Evolutionary conservation across 2,329 filamentous ascomycete species (phyloP), one percentile per base, ranked within the genome.

Genomic region (Botrytis tulipae): DNA sequence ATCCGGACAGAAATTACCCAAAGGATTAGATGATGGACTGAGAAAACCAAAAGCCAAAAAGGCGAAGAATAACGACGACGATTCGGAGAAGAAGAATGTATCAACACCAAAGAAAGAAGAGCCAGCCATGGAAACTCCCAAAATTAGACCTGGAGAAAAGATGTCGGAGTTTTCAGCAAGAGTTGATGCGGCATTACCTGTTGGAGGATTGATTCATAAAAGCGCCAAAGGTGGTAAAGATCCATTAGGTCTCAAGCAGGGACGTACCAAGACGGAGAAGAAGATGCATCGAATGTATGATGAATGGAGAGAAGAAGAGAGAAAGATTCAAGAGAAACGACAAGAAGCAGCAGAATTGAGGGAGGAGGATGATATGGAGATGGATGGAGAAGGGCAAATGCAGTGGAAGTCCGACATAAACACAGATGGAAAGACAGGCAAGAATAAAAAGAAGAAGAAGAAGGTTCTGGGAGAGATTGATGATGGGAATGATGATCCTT

Each of bases 141-240:
- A 88, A 66, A 98, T 98, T 76, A 87, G 89, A 25, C 94, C 95
- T 0, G 93, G 94, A 70, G 96, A 99, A 82, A 89, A 89, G 70
- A 85, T 98, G 80, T 89, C 91, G 7, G 92, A 97, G 70, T 99
- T 97, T 80, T 85, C 90, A 12, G 89, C 91, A 18, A 90, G 95
- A 44, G 96, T 99, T 10, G 92, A 98, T 80, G 92, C 93, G 67
- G 90, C 93, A 0, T 85, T 98, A 10, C 95, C 95, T 0, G 84
- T 99, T 0, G 85, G 89, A 12, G 91, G 91, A 0, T 85, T 98
- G 14, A 85, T 89, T 73, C 89, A 86, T 76, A 92, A 91, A 79
- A 87, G 86, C 0, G 82, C 75, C 14, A 89, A 86, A 77, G 84
- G 86, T 59, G 90, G 88, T 70, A 91, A 89, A 76, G 90, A 91